Conservation (phyloP, 2,329 filamentous ascomycete genomes). For the Bipolaris gigantea region DNA sequence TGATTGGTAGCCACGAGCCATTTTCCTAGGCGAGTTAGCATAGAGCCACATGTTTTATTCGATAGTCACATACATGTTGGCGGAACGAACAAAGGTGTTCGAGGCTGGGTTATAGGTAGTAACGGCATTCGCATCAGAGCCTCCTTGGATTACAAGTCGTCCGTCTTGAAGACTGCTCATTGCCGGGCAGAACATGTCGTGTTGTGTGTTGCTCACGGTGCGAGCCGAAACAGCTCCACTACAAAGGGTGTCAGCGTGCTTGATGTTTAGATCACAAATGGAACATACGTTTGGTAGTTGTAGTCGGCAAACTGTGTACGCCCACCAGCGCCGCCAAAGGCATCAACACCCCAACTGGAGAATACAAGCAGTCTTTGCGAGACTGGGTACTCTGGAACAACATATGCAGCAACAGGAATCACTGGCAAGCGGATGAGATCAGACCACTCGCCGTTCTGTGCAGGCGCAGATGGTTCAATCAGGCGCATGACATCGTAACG, state of each 20-base stretch:
- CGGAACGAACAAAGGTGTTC: slow-evolving; percentile 22
- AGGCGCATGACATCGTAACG: slow-evolving; percentile 30
- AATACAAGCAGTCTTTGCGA: slow-evolving; percentile 29
- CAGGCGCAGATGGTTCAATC: slow-evolving; percentile 16
- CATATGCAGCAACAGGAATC: slow-evolving; percentile 34
- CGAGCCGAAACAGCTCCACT: slow-evolving; percentile 27
- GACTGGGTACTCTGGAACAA: slow-evolving; percentile 30
- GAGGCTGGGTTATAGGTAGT: slow-evolving; percentile 27
- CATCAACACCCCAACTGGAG: slow-evolving; percentile 32
- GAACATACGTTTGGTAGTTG: slow-evolving; percentile 28
- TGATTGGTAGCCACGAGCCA: slow-evolving; percentile 30
- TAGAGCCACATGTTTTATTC: neutral
- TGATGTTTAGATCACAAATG: neutral
- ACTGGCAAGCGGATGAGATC: slow-evolving; percentile 31
- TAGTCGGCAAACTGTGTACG: slow-evolving; percentile 32
- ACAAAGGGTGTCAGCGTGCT: slow-evolving; percentile 4
- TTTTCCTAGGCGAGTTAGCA: slow-evolving; percentile 12
- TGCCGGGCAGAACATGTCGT: slow-evolving; percentile 35
- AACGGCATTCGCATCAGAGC: slow-evolving; percentile 26
- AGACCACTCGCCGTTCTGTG: slow-evolving; percentile 28
- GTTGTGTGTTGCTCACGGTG: slow-evolving; percentile 29
- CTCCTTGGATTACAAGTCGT: slow-evolving; percentile 29
- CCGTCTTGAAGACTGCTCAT: slow-evolving; percentile 31
- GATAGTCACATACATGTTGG: slow-evolving; percentile 15
- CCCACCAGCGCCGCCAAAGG: slow-evolving; percentile 29